These are phyloP conservation scores for Mortierella sp. DNA, from an alignment of 371 early-diverging fungal genomes.

Conservation along the genomic window DNA sequence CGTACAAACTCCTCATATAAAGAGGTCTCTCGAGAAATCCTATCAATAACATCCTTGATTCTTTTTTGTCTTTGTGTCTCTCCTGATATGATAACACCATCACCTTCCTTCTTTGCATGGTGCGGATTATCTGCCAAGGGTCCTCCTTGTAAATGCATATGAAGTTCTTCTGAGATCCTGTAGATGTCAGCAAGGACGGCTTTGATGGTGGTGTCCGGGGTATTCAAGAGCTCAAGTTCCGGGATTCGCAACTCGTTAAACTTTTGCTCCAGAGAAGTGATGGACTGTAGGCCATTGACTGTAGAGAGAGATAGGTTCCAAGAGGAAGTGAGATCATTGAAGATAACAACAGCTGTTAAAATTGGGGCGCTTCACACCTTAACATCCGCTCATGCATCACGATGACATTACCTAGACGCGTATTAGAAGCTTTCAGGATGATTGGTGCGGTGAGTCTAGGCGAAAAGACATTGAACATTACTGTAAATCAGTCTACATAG, in stretches of 20 bases:
- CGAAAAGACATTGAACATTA: background rate
- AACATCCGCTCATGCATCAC: slow-evolving; percentile 10
- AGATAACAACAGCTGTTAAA: background rate
- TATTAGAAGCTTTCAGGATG: slow-evolving; percentile 43
- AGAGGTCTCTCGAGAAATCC: slow-evolving; percentile 71
- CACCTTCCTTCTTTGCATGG: slow-evolving; percentile 55
- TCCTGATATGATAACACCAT: slow-evolving; percentile 51
- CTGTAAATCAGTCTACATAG: background rate
- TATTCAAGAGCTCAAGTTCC: slow-evolving; percentile 72
- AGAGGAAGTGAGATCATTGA: slow-evolving; percentile 17
- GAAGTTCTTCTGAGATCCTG: slow-evolving; percentile 65
- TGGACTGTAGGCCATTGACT: slow-evolving; percentile 69
- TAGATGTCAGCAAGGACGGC: slow-evolving; percentile 72
- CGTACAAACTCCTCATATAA: slow-evolving; percentile 83
- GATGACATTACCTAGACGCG: slow-evolving; percentile 35
- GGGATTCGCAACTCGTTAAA: slow-evolving; percentile 70
- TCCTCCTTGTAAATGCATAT: slow-evolving; percentile 68
- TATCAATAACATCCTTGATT: slow-evolving; percentile 66
- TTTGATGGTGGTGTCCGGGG: slow-evolving; percentile 68
- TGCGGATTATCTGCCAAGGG: slow-evolving; percentile 55
- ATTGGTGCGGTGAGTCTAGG: slow-evolving; percentile 28
- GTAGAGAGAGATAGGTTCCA: slow-evolving; percentile 55
- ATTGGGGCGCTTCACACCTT: too few species aligned
- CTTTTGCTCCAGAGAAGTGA: slow-evolving; percentile 66
- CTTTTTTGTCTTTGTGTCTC: slow-evolving; percentile 47